Percentiles rank a stretch among this genome's conserved stretches.
Conservation (phyloP, 805 yeast genomes). For the Debaryomyces hansenii region DNA sequence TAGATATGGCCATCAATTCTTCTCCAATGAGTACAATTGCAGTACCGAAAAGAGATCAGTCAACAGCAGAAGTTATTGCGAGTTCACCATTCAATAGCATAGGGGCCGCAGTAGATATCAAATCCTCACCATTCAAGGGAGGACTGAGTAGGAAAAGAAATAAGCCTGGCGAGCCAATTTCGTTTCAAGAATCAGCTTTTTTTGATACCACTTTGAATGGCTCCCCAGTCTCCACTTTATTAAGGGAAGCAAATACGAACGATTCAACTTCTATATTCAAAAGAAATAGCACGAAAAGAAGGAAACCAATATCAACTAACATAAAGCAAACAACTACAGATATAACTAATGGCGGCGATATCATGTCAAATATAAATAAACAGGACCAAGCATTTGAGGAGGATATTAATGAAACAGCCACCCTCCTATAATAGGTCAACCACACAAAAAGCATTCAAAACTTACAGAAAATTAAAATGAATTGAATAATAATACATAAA, state of each 20-base stretch:
- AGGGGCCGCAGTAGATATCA: neutral
- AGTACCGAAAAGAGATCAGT: neutral
- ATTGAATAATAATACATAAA: neutral
- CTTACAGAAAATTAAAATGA: slow-evolving; percentile 1
- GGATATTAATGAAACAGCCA: neutral
- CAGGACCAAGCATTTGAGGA: neutral
- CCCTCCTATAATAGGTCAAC: neutral
- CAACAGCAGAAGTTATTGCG: neutral
- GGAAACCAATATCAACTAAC: neutral
- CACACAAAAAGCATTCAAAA: neutral
- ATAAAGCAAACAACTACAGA: neutral
- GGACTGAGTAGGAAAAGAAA: slow-evolving; percentile 4
- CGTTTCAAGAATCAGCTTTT: slow-evolving; percentile 37
- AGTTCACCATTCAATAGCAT: neutral
- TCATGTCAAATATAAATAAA: neutral
- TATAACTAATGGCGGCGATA: no score
- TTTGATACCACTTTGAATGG: slow-evolving; percentile 20
- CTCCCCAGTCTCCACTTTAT: slow-evolving; percentile 11
- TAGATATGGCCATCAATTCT: neutral
- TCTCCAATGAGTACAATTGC: neutral
- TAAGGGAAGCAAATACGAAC: neutral
- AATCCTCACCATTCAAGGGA: neutral
- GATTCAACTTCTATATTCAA: neutral
- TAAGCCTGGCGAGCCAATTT: slow-evolving; percentile 38
- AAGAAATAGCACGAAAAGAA: slow-evolving; percentile 4